Evolutionary conservation across 2,329 filamentous ascomycete species (phyloP), one percentile per base, ranked within the genome.

Genomic region (Aaosphaeria arxii): DNA sequence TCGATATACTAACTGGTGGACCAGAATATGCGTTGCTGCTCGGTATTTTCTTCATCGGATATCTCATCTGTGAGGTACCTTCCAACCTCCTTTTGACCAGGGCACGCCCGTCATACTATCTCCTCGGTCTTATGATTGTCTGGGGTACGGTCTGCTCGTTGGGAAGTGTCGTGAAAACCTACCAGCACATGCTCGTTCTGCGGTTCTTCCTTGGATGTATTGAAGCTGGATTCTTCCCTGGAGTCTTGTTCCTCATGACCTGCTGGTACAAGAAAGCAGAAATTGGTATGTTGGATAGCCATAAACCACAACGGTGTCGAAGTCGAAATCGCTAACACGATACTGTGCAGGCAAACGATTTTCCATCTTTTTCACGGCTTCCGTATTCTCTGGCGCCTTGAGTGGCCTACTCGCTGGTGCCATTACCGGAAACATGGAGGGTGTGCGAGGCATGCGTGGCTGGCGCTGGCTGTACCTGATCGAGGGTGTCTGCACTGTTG

Each of bases 401-500:
- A 42, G 45, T 42, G 48, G 48, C 24, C 40, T 50, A 9, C 29
- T 50, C 36, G 40, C 48, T 13, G 46, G 48, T 17, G 44, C 44
- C 11, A 33, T 50, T 11, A 47, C 47, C 7, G 42, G 40, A 6
- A 42, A 44, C 17, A 44, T 50, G 6, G 48, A 47, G 13, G 48
- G 48, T 24, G 28, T 40, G 41, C 38, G 36, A 29, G 48, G 44
- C 6, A 50, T 50, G 29, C 11, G 28, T 32, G 40, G 48, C 7
- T 50, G 33, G 48, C 44, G 44, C 28, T 36, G 33, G 33, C 33
- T 36, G 9, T 36, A 11, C 33, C 33, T 36, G 9, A 30, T 46
- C 11, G 43, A 46, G 33, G 55, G 53, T 2, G 49, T 61, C 28
- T 73, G 73, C 47, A 70, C 70, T 4, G 40, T 49, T 13, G 29